Percentiles rank a stretch among this genome's conserved stretches.
phyloP scores from a whole-genome alignment of 176 grass and related monocot species.

The Eremochloa ophiuroides region DNA sequence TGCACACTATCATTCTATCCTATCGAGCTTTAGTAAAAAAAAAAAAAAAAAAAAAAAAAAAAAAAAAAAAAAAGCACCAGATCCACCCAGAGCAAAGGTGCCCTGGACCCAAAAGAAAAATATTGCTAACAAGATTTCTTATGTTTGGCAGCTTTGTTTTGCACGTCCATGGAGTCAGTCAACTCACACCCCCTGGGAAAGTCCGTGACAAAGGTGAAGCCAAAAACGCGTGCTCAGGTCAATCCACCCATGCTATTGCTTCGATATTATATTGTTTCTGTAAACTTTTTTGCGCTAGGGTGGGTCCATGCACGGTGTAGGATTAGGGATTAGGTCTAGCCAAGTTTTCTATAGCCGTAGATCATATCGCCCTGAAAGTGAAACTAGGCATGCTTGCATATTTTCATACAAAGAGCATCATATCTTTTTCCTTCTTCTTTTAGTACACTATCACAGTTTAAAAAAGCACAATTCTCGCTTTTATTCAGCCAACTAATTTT shows the following conservation, averaged over 20 bases:
- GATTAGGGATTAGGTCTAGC: not conserved
- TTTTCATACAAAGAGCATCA: not conserved
- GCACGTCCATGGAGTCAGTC: conserved; percentile 25
- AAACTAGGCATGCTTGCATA: not conserved
- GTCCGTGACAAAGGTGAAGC: too few species aligned
- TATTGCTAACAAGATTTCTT: not conserved
- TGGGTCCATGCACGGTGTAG: not conserved
- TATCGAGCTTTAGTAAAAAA: not conserved
- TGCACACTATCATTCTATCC: not conserved
- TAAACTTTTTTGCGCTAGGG: not conserved
- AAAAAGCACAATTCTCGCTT: not conserved
- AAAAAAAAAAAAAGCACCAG: not conserved
- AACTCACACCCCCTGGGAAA: not conserved
- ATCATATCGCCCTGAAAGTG: not conserved
- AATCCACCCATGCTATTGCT: not conserved
- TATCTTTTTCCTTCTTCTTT: too few species aligned
- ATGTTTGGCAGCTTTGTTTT: not conserved
- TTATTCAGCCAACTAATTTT: not conserved
- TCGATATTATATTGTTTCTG: not conserved
- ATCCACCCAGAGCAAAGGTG: not conserved
- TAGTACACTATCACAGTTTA: too few species aligned
- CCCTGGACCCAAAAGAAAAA: not conserved
- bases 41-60: not conserved
- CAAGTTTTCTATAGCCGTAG: not conserved
- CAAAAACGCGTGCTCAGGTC: not conserved